Evolutionary conservation across 179 eudicot species (phyloP).

Genomic region (Amaranthus tricolor): DNA sequence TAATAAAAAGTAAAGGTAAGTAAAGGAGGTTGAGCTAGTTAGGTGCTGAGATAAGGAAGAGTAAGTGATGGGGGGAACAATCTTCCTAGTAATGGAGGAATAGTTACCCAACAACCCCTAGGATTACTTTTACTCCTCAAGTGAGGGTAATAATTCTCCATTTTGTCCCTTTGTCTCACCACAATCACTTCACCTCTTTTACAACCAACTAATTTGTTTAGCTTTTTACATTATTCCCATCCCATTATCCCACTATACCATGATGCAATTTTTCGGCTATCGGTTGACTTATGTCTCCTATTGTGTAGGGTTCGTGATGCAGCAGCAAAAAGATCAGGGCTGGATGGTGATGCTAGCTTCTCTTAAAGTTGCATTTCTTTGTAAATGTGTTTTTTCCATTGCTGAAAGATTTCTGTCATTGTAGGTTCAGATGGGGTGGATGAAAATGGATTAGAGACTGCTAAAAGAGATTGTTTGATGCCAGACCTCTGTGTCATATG

Average conservation of each 20-base stretch:
- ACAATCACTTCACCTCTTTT: too few species aligned
- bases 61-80: too few species aligned
- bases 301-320: slow-evolving; percentile 80
- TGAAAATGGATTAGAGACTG: slow-evolving; percentile 63
- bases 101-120: too few species aligned
- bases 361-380: not conserved
- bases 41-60: too few species aligned
- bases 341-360: slow-evolving; percentile 53
- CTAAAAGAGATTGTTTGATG: slow-evolving; percentile 56
- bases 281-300: slow-evolving; percentile 5
- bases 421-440: slow-evolving; percentile 44
- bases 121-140: too few species aligned
- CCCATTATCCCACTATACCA: not conserved
- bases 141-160: too few species aligned
- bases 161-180: too few species aligned
- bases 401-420: slow-evolving; percentile 16
- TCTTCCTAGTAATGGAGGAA: too few species aligned
- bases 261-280: not conserved
- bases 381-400: slow-evolving; percentile 1
- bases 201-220: not conserved
- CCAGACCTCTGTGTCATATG: slow-evolving; percentile 98
- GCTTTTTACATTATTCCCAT: not conserved
- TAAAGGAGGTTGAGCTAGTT: too few species aligned
- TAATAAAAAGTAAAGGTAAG: too few species aligned
- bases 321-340: slow-evolving; percentile 70